Percentiles rank a stretch among this genome's conserved stretches.
These are phyloP conservation scores for Pseudisothecium myosuroides DNA, from an alignment of 225 moss, liverwort and hornwort species.

Conservation along the genomic window DNA sequence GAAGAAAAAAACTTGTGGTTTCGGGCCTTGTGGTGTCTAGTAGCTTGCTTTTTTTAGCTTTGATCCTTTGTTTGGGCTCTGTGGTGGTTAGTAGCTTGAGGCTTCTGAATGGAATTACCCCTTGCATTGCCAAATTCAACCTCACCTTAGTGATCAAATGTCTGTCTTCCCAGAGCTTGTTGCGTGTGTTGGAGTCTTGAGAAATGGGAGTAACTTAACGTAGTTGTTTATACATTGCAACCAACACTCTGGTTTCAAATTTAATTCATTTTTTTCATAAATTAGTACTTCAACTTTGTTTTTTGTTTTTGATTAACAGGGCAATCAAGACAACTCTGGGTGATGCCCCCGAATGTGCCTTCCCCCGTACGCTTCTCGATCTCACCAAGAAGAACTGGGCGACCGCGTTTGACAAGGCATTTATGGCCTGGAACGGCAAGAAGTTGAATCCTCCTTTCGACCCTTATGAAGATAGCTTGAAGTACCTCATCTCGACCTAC, in stretches of 20 bases:
- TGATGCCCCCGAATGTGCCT: slow-evolving; percentile 12
- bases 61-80: not conserved
- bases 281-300: accelerated
- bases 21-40: too few species aligned
- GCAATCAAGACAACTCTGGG: slow-evolving; percentile 26
- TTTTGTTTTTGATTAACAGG: not conserved
- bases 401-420: slow-evolving; percentile 12
- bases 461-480: slow-evolving; percentile 49
- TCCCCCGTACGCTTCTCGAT: slow-evolving; percentile 44
- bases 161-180: not conserved
- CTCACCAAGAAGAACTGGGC: slow-evolving; percentile 51
- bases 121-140: not conserved
- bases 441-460: slow-evolving; percentile 49
- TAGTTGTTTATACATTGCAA: not conserved
- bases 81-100: not conserved
- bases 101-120: not conserved
- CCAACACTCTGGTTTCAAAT: not conserved
- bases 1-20: too few species aligned
- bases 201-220: not conserved
- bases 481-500: slow-evolving; percentile 58
- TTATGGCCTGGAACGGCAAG: slow-evolving; percentile 3
- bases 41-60: not conserved
- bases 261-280: accelerated
- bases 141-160: not conserved
- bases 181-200: not conserved